Conservation (phyloP, 2,329 filamentous ascomycete species). For the Zarea fungicola region DNA sequence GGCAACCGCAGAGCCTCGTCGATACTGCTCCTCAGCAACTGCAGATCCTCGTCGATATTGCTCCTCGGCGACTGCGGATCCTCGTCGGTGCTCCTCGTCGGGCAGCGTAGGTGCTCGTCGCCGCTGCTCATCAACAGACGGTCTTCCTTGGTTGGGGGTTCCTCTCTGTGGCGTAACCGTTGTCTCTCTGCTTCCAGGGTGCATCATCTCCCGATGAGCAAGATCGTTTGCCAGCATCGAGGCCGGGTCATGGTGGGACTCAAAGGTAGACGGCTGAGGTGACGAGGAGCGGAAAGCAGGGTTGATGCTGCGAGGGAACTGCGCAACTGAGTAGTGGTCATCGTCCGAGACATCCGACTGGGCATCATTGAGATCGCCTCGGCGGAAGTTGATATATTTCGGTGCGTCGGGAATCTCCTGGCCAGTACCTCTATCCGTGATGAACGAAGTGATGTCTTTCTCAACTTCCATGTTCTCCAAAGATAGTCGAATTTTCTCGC, state of each 20-base stretch:
- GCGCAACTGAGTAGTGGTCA: conserved; percentile 86
- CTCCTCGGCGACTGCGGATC: no score
- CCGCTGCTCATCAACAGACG: no score
- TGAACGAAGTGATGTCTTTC: conserved; percentile 87
- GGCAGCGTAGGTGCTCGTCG: no score
- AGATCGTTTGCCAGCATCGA: conserved; percentile 66
- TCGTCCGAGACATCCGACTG: conserved; percentile 82
- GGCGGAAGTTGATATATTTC: conserved; percentile 98
- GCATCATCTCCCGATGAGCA: conserved; percentile 48
- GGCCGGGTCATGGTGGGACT: conserved; percentile 85
- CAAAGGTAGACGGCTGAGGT: conserved; percentile 86
- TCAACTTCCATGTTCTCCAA: conserved; percentile 95
- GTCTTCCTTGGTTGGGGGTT: conserved; percentile 16
- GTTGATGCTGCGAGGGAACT: conserved; percentile 93
- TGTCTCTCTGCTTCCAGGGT: conserved; percentile 44
- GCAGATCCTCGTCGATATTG: no score
- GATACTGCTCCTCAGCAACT: no score
- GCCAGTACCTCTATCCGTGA: conserved; percentile 81
- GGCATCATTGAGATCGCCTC: conserved; percentile 76
- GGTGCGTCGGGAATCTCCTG: conserved; percentile 97
- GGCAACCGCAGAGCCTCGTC: no score
- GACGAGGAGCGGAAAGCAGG: conserved; percentile 94
- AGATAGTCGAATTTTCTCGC: conserved; percentile 90
- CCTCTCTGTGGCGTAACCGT: conserved; percentile 48
- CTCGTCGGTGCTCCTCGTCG: no score